Evolutionary conservation across 352 stramenopile species (phyloP).

Genomic region (Pythium dissotocum): DNA sequence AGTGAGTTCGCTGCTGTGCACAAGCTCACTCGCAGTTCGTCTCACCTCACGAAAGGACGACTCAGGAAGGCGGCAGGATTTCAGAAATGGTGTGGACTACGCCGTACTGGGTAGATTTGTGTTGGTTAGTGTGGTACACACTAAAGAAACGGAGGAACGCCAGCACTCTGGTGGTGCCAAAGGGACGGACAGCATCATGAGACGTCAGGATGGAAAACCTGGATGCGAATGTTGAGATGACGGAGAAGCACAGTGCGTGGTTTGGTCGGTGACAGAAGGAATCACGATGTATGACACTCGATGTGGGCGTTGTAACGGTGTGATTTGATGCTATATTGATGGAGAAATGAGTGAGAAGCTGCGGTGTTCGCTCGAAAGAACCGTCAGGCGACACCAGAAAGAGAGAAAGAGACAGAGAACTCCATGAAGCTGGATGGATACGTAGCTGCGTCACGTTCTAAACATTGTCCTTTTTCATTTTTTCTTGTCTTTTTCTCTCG

Average conservation of each 20-base stretch:
- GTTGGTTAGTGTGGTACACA: conserved; percentile 1
- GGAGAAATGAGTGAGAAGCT: no score
- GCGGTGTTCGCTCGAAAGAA: no score
- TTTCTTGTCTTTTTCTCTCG: background rate
- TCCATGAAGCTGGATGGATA: no score
- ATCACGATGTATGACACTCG: no score
- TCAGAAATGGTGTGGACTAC: background rate
- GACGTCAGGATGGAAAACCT: no score
- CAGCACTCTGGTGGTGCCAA: conserved; percentile 1
- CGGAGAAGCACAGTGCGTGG: no score
- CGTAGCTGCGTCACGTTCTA: background rate
- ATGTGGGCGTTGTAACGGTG: no score
- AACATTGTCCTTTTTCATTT: conserved; percentile 1
- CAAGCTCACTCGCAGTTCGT: background rate
- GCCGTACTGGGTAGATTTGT: background rate
- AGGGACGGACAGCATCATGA: background rate
- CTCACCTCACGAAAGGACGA: background rate
- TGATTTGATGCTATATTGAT: no score
- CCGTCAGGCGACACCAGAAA: background rate
- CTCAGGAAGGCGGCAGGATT: background rate
- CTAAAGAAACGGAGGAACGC: background rate
- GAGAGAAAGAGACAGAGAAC: background rate
- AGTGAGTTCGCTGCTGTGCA: background rate
- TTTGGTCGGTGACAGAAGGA: no score
- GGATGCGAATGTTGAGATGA: background rate